These are phyloP conservation scores for Bipolaris zeicola DNA, from an alignment of 2,329 filamentous ascomycete genomes.

Conservation along the genomic window DNA sequence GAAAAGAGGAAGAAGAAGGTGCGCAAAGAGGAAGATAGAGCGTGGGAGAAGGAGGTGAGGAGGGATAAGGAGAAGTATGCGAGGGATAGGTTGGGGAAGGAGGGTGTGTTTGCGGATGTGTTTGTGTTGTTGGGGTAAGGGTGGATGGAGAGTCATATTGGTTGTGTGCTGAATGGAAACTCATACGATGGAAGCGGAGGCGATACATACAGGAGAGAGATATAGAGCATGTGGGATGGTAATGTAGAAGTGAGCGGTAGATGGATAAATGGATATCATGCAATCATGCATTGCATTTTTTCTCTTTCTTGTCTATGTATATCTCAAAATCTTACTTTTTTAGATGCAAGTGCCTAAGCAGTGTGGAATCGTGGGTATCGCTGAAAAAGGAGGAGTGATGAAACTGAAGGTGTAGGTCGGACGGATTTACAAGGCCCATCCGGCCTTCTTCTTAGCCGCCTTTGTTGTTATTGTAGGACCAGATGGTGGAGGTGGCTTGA, in stretches of 20 bases:
- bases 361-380: conserved; percentile 6
- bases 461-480: conserved; percentile 40
- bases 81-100: neutral
- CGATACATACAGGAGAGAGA: too few species aligned
- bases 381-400: conserved; percentile 2
- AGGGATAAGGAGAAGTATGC: neutral
- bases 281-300: neutral
- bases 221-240: too few species aligned
- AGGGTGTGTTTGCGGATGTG: neutral
- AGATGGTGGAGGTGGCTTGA: conserved; percentile 28
- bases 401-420: neutral
- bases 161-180: too few species aligned
- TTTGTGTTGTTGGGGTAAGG: neutral
- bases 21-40: neutral
- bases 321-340: neutral
- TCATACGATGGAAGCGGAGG: too few species aligned
- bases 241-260: neutral
- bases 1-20: neutral
- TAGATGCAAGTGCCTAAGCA: neutral
- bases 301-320: neutral
- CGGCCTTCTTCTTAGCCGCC: conserved; percentile 45
- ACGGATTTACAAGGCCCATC: conserved; percentile 36
- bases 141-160: neutral
- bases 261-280: neutral
- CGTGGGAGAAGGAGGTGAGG: neutral